Percentiles rank a stretch among this genome's conserved stretches.
phyloP scores from a whole-genome alignment of 768 basidiomycete genomes.

The Amanita thiersii region DNA sequence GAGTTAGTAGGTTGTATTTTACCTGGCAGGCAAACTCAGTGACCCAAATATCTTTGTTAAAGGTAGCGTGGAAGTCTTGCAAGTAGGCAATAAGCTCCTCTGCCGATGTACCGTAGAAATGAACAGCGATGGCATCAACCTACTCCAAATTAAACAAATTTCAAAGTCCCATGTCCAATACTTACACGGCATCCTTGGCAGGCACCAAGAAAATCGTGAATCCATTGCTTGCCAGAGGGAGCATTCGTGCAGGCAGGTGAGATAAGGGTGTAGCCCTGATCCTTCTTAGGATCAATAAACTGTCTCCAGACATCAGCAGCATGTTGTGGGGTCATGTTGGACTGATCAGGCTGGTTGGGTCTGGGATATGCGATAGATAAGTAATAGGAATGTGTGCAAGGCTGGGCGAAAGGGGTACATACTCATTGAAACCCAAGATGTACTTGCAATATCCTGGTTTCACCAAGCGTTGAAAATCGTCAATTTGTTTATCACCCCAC shows the following conservation, averaged over 20 bases:
- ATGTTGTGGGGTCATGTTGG: constrained; percentile 43
- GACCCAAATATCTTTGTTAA: constrained; percentile 40
- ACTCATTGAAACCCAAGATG: constrained; percentile 74
- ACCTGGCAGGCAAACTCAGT: constrained; percentile 73
- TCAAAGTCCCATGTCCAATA: constrained; percentile 11
- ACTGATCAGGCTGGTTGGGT: constrained; percentile 57
- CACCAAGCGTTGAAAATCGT: constrained; percentile 38
- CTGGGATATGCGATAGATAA: constrained; percentile 26
- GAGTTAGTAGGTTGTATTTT: neutral
- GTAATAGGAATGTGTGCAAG: neutral
- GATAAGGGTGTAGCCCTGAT: constrained; percentile 47
- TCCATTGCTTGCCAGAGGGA: constrained; percentile 54
- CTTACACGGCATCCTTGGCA: constrained; percentile 51
- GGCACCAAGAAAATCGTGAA: constrained; percentile 43
- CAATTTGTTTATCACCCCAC: constrained; percentile 52
- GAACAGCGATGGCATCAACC: constrained; percentile 52
- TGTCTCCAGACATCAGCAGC: constrained; percentile 52
- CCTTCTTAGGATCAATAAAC: constrained; percentile 50
- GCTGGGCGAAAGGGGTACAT: constrained; percentile 15
- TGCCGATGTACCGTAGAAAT: constrained; percentile 56
- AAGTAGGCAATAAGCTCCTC: constrained; percentile 47
- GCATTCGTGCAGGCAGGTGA: constrained; percentile 65
- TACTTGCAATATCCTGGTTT: constrained; percentile 40
- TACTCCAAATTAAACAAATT: constrained; percentile 16
- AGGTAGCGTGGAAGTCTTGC: constrained; percentile 33